Evolutionary conservation across 805 yeast species (phyloP).

Genomic region (Hanseniaspora pseudoguilliermondii): DNA sequence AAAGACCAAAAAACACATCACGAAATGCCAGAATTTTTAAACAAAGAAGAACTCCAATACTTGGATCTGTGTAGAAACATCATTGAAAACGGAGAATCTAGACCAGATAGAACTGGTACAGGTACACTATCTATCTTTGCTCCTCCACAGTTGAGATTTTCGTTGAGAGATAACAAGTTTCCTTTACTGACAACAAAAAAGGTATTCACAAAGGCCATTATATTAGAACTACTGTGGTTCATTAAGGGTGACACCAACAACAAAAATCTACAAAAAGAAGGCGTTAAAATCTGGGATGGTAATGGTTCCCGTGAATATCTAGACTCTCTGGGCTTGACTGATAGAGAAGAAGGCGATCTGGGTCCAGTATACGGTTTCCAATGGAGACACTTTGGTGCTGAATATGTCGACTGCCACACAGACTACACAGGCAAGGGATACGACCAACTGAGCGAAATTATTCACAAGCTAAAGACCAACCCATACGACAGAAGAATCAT

Average conservation of each 20-base stretch:
- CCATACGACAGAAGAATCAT: slow-evolving; percentile 94
- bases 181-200: slow-evolving; percentile 89
- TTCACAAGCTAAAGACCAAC: slow-evolving; percentile 64
- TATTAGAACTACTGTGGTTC: slow-evolving; percentile 88
- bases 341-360: slow-evolving; percentile 82
- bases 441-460: slow-evolving; percentile 76
- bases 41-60: slow-evolving; percentile 69
- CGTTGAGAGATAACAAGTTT: slow-evolving; percentile 54
- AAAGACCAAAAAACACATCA: neutral
- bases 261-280: slow-evolving; percentile 58
- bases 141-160: slow-evolving; percentile 88
- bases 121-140: slow-evolving; percentile 87
- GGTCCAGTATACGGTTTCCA: slow-evolving; percentile 99
- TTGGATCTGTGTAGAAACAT: slow-evolving; percentile 68
- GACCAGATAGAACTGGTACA: slow-evolving; percentile 96
- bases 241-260: slow-evolving; percentile 83
- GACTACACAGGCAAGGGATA: slow-evolving; percentile 81
- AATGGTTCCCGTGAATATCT: slow-evolving; percentile 88
- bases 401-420: slow-evolving; percentile 71
- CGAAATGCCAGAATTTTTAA: slow-evolving; percentile 17
- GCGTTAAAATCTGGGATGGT: slow-evolving; percentile 98
- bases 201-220: slow-evolving; percentile 79
- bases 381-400: slow-evolving; percentile 98
- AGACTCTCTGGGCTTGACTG: slow-evolving; percentile 65
- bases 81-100: slow-evolving; percentile 70